phyloP scores from a whole-genome alignment of 2,329 filamentous ascomycete genomes.

The Aspergillus oerlinghausenensis region DNA sequence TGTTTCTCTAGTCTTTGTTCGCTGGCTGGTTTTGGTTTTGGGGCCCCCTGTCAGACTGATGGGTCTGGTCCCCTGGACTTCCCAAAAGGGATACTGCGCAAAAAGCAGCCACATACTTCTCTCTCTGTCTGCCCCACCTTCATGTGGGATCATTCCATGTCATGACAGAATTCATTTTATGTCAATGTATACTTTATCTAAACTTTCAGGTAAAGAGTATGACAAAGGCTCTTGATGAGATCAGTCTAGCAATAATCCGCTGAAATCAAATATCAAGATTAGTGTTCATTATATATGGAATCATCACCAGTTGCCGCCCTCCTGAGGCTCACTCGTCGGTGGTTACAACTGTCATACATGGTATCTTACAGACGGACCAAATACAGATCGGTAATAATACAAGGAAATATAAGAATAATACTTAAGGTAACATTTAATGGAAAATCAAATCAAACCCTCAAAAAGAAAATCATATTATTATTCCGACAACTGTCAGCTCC shows the following conservation, averaged over 20 bases:
- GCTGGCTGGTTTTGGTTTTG: conserved; percentile 6
- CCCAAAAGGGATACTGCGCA: conserved; percentile 17
- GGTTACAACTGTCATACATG: background rate
- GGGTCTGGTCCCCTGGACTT: conserved; percentile 7
- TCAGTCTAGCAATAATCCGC: too few species aligned
- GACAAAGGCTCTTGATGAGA: too few species aligned
- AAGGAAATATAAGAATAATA: background rate
- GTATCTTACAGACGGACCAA: background rate
- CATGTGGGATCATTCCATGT: background rate
- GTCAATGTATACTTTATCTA: background rate
- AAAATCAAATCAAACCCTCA: conserved; percentile 4
- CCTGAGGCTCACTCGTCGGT: background rate
- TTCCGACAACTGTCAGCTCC: conserved; percentile 33
- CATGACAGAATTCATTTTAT: background rate
- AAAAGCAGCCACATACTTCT: background rate
- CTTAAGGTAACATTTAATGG: too few species aligned
- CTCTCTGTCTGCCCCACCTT: background rate
- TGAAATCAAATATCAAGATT: too few species aligned
- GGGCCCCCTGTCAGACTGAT: conserved; percentile 7
- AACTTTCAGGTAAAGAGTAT: background rate
- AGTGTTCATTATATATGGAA: too few species aligned
- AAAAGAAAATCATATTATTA: conserved; percentile 13
- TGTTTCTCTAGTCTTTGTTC: conserved; percentile 1
- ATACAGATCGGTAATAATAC: background rate
- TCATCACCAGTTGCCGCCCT: background rate